Percentiles rank a stretch among this genome's conserved stretches.
phyloP scores from a whole-genome alignment of 257 asterid species.

The Ophiorrhiza pumila region DNA sequence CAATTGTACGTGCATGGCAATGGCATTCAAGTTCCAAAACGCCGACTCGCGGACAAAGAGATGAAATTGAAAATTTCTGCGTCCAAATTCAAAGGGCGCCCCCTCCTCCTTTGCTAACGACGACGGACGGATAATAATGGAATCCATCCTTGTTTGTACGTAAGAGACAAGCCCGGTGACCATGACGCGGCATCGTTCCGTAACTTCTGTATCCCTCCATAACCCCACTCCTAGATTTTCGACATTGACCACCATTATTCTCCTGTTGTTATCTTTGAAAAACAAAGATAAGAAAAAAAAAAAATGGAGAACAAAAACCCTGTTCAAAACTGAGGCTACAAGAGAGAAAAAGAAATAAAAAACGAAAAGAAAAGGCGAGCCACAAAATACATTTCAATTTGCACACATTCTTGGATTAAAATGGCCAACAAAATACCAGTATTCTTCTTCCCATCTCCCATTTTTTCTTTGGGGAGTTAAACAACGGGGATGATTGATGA shows the following conservation, averaged over 20 bases:
- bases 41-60: no score
- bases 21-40: no score
- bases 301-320: no score
- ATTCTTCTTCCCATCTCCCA: constrained; percentile 1
- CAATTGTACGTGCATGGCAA: no score
- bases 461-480: background rate
- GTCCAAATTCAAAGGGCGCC: background rate
- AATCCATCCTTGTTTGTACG: background rate
- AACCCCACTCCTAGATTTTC: constrained; percentile 5
- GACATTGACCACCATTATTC: constrained; percentile 5
- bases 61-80: background rate
- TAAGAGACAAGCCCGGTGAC: background rate
- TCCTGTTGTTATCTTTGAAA: background rate
- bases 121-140: background rate
- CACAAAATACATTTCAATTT: no score
- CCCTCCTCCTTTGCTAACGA: no score
- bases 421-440: background rate
- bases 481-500: no score
- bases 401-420: no score
- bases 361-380: no score
- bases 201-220: background rate
- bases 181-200: background rate
- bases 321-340: background rate
- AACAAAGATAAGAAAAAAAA: background rate
- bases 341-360: background rate